Evolutionary conservation across 2,329 filamentous ascomycete genomes (phyloP), one percentile per base, ranked within the genome.

Genomic region (Calonectria hongkongensis): DNA sequence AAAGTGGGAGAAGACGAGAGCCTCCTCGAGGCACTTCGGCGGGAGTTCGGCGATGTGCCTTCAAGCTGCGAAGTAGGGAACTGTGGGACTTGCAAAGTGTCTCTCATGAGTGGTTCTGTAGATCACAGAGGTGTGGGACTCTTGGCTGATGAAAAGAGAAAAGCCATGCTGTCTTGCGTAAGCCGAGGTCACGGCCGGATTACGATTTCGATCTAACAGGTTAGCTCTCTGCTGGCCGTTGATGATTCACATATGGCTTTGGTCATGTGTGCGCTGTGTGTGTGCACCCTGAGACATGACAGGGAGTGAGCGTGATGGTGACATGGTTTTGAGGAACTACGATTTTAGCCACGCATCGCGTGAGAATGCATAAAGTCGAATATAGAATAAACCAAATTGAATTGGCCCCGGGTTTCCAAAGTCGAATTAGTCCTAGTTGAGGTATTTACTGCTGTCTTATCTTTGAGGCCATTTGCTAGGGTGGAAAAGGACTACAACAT

Each of bases 11-110:
- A 79, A 36, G 88, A 89, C 4, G 88, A 90, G 79, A 88, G 86
- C 36, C 79, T 90, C 16, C 81, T 90, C 3, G 87, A 89, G 75
- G 87, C 85, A 3, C 81, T 90, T 45, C 83, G 85, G 73, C 81
- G 81, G 36, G 80, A 85, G 60, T 86, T 88, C 66, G 82, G 82
- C 0, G 84, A 85, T 6, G 79, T 89, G 2, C 81, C 86, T 1
- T 88, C 86, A 18, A 88, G 87, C 73, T 91, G 89, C 74, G 86
- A 89, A 75, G 88, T 89, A 1, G 88, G 89, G 0, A 90, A 89
- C 72, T 90, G 88, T 66, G 88, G 87, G 0, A 90, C 88, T 3
- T 90, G 88, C 78, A 87, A 84, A 76, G 80, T 90, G 21, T 75
- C 66, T 2, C 73, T 90, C 41, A 84, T 78, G 75, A 76, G 78